Percentiles rank a stretch among this genome's conserved stretches.
phyloP scores from a whole-genome alignment of 495 filamentous ascomycete species.

The Tricharina praecox region DNA sequence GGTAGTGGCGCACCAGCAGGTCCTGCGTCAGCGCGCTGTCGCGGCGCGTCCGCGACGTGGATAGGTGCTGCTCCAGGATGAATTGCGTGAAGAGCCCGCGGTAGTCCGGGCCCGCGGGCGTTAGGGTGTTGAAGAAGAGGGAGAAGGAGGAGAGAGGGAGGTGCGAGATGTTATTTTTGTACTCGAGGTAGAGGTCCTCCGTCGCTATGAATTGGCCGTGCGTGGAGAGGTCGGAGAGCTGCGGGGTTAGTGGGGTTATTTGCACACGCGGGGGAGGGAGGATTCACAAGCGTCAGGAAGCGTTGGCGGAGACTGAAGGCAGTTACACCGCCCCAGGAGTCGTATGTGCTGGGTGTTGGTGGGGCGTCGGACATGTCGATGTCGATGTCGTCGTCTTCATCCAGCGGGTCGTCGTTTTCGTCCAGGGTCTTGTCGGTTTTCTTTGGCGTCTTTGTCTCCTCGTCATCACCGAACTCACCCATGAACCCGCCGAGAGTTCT shows the following conservation, averaged over 20 bases:
- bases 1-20: constrained; percentile 48
- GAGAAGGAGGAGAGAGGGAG: constrained; percentile 56
- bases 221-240: constrained; percentile 37
- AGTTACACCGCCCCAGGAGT: constrained; percentile 32
- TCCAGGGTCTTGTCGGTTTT: constrained; percentile 2
- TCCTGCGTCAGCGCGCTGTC: constrained; percentile 33
- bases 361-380: too few relatives aligned
- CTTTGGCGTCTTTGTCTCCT: constrained; percentile 10
- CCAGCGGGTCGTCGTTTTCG: constrained; percentile 17
- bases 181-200: constrained; percentile 48
- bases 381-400: constrained; percentile 29
- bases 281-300: too few relatives aligned
- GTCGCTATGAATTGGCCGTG: constrained; percentile 34
- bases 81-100: constrained; percentile 47
- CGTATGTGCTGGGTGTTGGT: too few relatives aligned
- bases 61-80: constrained; percentile 46
- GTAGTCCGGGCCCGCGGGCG: constrained; percentile 32
- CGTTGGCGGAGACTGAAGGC: constrained; percentile 30
- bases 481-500: constrained; percentile 29
- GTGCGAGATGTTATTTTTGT: constrained; percentile 45
- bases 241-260: too few relatives aligned
- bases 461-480: constrained; percentile 30
- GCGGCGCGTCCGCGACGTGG: constrained; percentile 39
- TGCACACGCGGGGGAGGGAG: too few relatives aligned
- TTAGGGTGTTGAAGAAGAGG: constrained; percentile 35